Evolutionary conservation across 495 filamentous ascomycete genomes (phyloP).

Genomic region (Penicillium cataractarum): DNA sequence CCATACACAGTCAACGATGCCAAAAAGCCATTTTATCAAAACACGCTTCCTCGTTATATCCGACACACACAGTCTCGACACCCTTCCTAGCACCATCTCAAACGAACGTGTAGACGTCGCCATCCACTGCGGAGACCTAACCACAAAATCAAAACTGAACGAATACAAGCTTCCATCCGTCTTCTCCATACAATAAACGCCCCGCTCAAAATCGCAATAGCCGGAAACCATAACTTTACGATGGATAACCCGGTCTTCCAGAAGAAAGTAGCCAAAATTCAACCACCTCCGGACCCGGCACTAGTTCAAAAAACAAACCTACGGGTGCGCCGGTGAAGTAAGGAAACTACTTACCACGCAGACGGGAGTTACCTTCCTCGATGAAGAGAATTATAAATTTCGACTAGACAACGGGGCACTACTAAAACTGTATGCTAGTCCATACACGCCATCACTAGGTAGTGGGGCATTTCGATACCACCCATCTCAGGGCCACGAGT

Average conservation of each 20-base stretch:
- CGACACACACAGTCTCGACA: too few relatives aligned
- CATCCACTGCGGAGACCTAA: slow-evolving; percentile 73
- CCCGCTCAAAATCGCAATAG: slow-evolving; percentile 71
- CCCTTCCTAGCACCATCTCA: too few relatives aligned
- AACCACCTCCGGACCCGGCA: slow-evolving; percentile 25
- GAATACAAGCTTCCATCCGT: slow-evolving; percentile 54
- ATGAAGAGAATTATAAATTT: slow-evolving; percentile 63
- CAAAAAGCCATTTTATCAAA: too few relatives aligned
- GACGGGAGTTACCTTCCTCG: slow-evolving; percentile 59
- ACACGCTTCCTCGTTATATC: too few relatives aligned
- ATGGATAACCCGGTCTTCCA: slow-evolving; percentile 53
- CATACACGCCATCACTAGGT: slow-evolving; percentile 60
- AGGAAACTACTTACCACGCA: slow-evolving; percentile 33
- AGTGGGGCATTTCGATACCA: slow-evolving; percentile 64
- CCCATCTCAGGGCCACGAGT: slow-evolving; percentile 48
- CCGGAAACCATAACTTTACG: slow-evolving; percentile 72
- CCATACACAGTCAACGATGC: too few relatives aligned
- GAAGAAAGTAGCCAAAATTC: slow-evolving; percentile 33
- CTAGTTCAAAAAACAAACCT: slow-evolving; percentile 31
- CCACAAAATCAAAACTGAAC: slow-evolving; percentile 56
- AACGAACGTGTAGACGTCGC: slow-evolving; percentile 65
- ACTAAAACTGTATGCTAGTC: slow-evolving; percentile 66
- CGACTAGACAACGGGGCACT: slow-evolving; percentile 58
- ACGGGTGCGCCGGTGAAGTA: slow-evolving; percentile 36
- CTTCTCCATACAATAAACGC: slow-evolving; percentile 57